phyloP scores from a whole-genome alignment of 352 stramenopile genomes.

The Phytopythium ostracodes region DNA sequence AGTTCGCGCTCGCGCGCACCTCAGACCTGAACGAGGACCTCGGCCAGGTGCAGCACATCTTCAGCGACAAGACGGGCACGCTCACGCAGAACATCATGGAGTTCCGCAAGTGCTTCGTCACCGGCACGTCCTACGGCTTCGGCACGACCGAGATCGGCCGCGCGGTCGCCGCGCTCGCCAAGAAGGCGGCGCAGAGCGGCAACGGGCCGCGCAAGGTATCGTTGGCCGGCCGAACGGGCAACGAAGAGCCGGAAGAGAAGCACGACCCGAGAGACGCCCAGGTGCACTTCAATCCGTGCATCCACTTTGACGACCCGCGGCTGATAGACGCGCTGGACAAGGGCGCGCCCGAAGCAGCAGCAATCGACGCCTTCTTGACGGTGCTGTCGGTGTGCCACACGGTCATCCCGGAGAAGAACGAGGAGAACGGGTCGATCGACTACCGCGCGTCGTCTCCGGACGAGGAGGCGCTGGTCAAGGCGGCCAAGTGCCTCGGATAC shows the following conservation, averaged over 20 bases:
- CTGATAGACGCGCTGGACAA: conserved; percentile 40
- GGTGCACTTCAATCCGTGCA: conserved; percentile 53
- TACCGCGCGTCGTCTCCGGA: conserved; percentile 92
- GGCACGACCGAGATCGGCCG: conserved; percentile 77
- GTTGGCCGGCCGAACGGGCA: not conserved
- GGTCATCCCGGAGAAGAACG: conserved; percentile 63
- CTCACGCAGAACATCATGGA: conserved; percentile 99
- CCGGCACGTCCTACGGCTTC: conserved; percentile 79
- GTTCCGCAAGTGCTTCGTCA: conserved; percentile 90
- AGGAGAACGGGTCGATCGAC: conserved; percentile 35
- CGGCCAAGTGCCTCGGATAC: conserved; percentile 72
- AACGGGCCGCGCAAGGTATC: not conserved
- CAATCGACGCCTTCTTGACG: conserved; percentile 69
- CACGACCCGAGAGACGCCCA: conserved; percentile 47
- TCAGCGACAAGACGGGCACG: conserved; percentile 99
- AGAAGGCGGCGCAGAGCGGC: conserved; percentile 14
- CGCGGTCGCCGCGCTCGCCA: conserved; percentile 46
- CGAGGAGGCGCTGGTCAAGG: conserved; percentile 92
- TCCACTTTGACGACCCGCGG: conserved; percentile 71
- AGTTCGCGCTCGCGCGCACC: conserved; percentile 74
- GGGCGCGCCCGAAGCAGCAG: conserved; percentile 13
- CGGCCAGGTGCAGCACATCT: conserved; percentile 96
- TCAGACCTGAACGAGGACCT: conserved; percentile 92
- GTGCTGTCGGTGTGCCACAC: conserved; percentile 73
- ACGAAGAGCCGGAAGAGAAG: conserved; percentile 11